These are phyloP conservation scores for Penicillium capsulatum DNA, from an alignment of 2,329 filamentous ascomycete genomes.

Conservation along the genomic window DNA sequence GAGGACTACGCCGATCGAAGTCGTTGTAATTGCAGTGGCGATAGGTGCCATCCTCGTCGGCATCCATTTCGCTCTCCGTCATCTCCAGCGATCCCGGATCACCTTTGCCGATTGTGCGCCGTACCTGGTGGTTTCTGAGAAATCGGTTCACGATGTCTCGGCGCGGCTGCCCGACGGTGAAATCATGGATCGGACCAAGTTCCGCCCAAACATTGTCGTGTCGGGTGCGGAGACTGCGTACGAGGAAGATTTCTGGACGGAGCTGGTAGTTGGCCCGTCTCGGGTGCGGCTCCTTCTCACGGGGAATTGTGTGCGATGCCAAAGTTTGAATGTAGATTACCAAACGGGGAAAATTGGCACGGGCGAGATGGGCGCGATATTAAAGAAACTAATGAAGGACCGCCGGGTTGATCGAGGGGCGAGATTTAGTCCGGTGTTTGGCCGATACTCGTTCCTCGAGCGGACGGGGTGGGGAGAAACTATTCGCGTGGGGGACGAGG, in stretches of 20 bases:
- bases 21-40: too few species aligned
- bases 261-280: slow-evolving; percentile 46
- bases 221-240: slow-evolving; percentile 55
- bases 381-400: slow-evolving; percentile 68
- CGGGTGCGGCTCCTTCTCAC: slow-evolving; percentile 53
- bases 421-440: slow-evolving; percentile 68
- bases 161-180: slow-evolving; percentile 49
- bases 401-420: slow-evolving; percentile 65
- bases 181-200: slow-evolving; percentile 62
- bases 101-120: slow-evolving; percentile 45
- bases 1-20: not conserved
- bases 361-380: slow-evolving; percentile 56
- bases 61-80: not conserved
- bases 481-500: slow-evolving; percentile 55
- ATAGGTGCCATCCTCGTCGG: not conserved
- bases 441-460: slow-evolving; percentile 64
- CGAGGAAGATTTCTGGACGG: slow-evolving; percentile 70
- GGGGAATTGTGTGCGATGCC: slow-evolving; percentile 65
- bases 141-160: slow-evolving; percentile 65
- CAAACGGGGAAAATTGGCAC: slow-evolving; percentile 56
- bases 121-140: slow-evolving; percentile 66
- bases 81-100: slow-evolving; percentile 20
- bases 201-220: slow-evolving; percentile 69
- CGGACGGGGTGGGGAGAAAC: slow-evolving; percentile 31
- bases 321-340: slow-evolving; percentile 69